Evolutionary conservation across 805 yeast genomes (phyloP).

Genomic region (Yamadazyma laniorum): DNA sequence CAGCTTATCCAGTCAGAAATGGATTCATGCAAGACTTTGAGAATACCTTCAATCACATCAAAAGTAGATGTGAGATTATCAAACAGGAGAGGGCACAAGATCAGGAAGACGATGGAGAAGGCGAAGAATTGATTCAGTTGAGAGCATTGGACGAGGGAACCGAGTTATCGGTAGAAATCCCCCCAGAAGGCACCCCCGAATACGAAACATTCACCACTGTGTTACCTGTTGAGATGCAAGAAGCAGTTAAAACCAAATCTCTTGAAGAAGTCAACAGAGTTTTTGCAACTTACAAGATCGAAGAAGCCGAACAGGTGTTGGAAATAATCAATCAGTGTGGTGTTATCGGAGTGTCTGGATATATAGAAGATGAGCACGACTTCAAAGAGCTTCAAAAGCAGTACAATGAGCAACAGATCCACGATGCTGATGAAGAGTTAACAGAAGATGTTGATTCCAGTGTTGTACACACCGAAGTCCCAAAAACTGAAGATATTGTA

Average conservation of each 20-base stretch:
- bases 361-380: slow-evolving; percentile 70
- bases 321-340: slow-evolving; percentile 77
- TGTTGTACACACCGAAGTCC: neutral
- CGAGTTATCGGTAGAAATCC: slow-evolving; percentile 68
- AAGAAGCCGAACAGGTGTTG: slow-evolving; percentile 76
- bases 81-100: slow-evolving; percentile 44
- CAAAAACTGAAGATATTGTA: slow-evolving; percentile 9
- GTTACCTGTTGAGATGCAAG: slow-evolving; percentile 62
- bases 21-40: slow-evolving; percentile 75
- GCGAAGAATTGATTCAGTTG: slow-evolving; percentile 81
- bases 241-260: slow-evolving; percentile 68
- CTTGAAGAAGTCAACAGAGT: slow-evolving; percentile 82
- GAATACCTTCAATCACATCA: slow-evolving; percentile 73
- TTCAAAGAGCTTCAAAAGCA: slow-evolving; percentile 55
- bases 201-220: slow-evolving; percentile 54
- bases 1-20: slow-evolving; percentile 56
- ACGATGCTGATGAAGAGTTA: slow-evolving; percentile 3
- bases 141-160: slow-evolving; percentile 84
- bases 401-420: slow-evolving; percentile 25
- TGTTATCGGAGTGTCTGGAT: slow-evolving; percentile 77
- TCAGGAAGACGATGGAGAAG: slow-evolving; percentile 34
- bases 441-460: slow-evolving; percentile 13
- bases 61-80: slow-evolving; percentile 68
- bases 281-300: slow-evolving; percentile 68
- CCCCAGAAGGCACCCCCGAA: slow-evolving; percentile 53